Conservation (phyloP, 176 grass and related monocot species). For the Triticum dicoccoides region DNA sequence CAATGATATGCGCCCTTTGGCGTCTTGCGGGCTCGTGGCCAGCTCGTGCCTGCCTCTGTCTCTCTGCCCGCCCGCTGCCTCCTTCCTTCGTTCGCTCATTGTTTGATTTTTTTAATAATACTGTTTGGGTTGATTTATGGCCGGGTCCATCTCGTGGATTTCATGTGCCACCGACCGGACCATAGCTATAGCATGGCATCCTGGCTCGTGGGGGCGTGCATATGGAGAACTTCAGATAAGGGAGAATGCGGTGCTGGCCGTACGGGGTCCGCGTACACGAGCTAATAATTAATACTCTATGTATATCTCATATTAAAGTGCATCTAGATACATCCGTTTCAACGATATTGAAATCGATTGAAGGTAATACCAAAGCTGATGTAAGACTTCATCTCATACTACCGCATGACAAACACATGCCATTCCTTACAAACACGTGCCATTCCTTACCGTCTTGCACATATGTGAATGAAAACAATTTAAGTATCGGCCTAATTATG, state of each 20-base stretch:
- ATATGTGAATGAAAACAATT: not conserved
- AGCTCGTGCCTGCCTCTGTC: not conserved
- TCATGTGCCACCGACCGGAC: not conserved
- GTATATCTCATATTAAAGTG: no score
- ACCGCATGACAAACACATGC: no score
- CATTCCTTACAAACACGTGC: not conserved
- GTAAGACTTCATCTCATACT: no score
- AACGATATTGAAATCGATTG: no score
- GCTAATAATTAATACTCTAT: not conserved
- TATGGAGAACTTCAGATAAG: not conserved
- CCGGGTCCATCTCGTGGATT: not conserved
- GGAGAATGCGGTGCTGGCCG: not conserved
- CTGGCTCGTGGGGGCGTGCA: no score
- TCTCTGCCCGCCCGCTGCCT: not conserved
- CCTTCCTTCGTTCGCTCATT: not conserved
- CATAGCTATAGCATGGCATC: no score
- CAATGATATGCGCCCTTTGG: not conserved
- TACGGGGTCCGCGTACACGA: not conserved
- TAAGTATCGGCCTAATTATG: not conserved
- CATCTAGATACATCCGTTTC: no score
- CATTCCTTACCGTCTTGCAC: not conserved
- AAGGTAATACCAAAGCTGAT: no score
- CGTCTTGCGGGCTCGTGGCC: not conserved
- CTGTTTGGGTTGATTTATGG: not conserved
- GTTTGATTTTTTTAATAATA: not conserved